Evolutionary conservation across 306 rosid species (phyloP), one percentile per base, ranked within the genome.

Genomic region (Pyrus pyrifolia): DNA sequence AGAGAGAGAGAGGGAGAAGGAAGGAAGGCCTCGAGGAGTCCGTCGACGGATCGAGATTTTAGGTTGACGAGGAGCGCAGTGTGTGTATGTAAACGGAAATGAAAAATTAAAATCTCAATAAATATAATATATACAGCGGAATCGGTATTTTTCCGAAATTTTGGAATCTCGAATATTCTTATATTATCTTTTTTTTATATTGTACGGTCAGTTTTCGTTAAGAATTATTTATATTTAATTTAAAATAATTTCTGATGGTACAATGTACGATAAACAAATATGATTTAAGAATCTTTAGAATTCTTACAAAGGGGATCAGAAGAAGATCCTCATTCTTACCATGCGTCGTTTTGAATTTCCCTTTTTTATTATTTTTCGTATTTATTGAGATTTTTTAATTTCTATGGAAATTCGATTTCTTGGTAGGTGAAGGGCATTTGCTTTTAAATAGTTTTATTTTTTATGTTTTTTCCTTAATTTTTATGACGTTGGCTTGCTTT

Each of bases 1-100:
- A 7, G 57, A 38, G 10, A 27, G 46, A 21, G n/a, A 69, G 67
- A 15, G 13, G 61, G 25, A 10, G 62, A n/a, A 4, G 33, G 53
- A 53, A 55, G 31, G 59, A 30, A 17, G 23, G 22, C 87, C 72
- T 87, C 83, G 87, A 72, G 30, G 73, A 62, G 84, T 87, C 87
- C 87, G 89, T 74, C 80, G 80, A 68, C 4, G 74, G 65, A 45
- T 77, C 31, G 59, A 65, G 61, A 80, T 51, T 77, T 49, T 49
- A 4, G 72, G 84, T 77, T 67, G 65, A 61, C 8, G 61, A 6
- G 61, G 55, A 27, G 27, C 25, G 17, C 11, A 21, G 6, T 29
- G 51, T 49, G 30, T 49, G 17, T 35, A 22, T 72, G 31, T 21
- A 66, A 52, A n/a, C 29, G 18, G 31, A 77, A 6, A 57, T 62